Evolutionary conservation across 345 rosid species (phyloP), one percentile per base, ranked within the genome.

Genomic region (Eutrema japonicum): DNA sequence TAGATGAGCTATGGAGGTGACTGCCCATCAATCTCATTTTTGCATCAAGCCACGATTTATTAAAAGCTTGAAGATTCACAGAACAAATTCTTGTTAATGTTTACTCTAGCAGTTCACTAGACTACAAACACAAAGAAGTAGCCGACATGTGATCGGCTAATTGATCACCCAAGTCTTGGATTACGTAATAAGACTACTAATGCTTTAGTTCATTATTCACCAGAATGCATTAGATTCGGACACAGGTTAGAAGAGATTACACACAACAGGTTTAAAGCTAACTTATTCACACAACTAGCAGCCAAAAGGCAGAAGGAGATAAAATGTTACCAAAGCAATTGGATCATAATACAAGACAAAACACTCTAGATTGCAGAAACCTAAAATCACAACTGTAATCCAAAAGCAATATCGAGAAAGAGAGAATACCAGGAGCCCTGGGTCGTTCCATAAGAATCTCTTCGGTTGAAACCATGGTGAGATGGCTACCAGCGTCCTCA

Each of bases 401-500:
- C 66, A 35, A 43, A 41, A 30, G 2, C 53, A 42, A 43, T 41
- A 38, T 16, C 62, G 22, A 18, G 22, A 18, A 18, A 59, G 3
- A 35, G 9, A 59, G 46, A 0, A 18, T 75, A 87, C 93, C 92
- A 69, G 84, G 89, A 16, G 85, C 83, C 14, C 82, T 82, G 4
- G 93, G 88, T 11, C 87, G 83, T 76, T 88, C 89, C 3, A 92
- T 72, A 14, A 84, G 56, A 59, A 90, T 85, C 79, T 88, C 92
- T 75, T 88, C 95, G 1, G 92, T 84, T 8, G 96, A 92, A 30
- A 84, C 88, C 91, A 87, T 84, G 27, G 95, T 91, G 64, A 91
- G 90, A 45, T 81, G 80, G 27, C 78, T 75, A 11, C 88, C 88
- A 54, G 83, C 89, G 3, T 87, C 92, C 63, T 88, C 91, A 41